Evolutionary conservation across 345 rosid species (phyloP).

Genomic region (Populus alba): DNA sequence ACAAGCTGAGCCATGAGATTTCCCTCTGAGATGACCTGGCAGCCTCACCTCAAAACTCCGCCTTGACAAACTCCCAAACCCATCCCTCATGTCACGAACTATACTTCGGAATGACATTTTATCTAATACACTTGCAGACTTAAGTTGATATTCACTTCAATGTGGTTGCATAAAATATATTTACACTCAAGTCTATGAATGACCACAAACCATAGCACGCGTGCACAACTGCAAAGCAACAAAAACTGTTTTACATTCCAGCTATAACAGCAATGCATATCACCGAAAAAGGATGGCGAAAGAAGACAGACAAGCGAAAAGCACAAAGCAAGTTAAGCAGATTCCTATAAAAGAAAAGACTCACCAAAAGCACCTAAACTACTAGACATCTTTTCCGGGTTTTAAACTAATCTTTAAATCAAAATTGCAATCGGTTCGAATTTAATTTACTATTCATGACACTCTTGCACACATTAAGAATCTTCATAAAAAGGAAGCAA

Average conservation of each 20-base stretch:
- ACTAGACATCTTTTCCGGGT: slow-evolving; percentile 47
- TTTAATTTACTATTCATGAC: not conserved
- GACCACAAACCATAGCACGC: slow-evolving; percentile 1
- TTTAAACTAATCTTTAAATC: slow-evolving; percentile 19
- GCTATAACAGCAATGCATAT: slow-evolving; percentile 30
- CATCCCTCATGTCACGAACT: slow-evolving; percentile 88
- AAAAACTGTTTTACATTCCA: slow-evolving; percentile 21
- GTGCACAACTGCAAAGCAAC: slow-evolving; percentile 22
- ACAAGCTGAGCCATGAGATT: slow-evolving; percentile 69
- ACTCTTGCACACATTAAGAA: slow-evolving; percentile 7
- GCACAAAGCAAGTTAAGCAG: slow-evolving; percentile 49
- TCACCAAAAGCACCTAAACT: slow-evolving; percentile 50
- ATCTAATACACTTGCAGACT: not conserved
- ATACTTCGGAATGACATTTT: slow-evolving; percentile 87
- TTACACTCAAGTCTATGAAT: not conserved
- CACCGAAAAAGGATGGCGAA: slow-evolving; percentile 36
- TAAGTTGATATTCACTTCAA: not conserved
- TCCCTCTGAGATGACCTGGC: slow-evolving; percentile 58
- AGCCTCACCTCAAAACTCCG: slow-evolving; percentile 85
- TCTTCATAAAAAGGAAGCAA: slow-evolving; percentile 2
- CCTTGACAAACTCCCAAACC: slow-evolving; percentile 84
- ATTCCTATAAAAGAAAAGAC: slow-evolving; percentile 49
- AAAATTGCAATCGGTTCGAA: slow-evolving; percentile 22
- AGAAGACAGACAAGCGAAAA: slow-evolving; percentile 26
- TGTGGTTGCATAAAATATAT: not conserved